Conservation (phyloP, 495 filamentous ascomycete species). For the Xylaria curta region DNA sequence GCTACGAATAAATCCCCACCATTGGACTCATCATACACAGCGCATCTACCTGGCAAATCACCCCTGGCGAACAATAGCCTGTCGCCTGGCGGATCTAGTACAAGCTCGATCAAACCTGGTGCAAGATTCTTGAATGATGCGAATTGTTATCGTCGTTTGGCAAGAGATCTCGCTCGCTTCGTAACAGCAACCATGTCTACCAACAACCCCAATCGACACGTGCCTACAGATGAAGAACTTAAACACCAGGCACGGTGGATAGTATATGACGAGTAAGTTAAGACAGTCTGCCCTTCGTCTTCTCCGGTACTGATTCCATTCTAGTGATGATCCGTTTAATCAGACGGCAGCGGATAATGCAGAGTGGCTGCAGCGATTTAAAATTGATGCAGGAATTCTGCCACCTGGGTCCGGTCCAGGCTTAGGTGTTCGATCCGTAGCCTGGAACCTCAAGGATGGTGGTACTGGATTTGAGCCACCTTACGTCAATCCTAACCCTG, state of each 20-base stretch:
- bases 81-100: constrained; percentile 10
- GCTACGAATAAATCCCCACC: constrained; percentile 12
- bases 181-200: constrained; percentile 54
- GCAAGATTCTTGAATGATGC: constrained; percentile 56
- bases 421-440: constrained; percentile 37
- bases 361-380: constrained; percentile 73
- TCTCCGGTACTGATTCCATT: constrained; percentile 40
- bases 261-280: constrained; percentile 58
- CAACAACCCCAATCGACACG: constrained; percentile 59
- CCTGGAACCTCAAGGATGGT: constrained; percentile 51
- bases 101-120: constrained; percentile 36
- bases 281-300: constrained; percentile 10
- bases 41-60: constrained; percentile 20
- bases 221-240: constrained; percentile 60
- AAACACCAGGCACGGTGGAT: constrained; percentile 64
- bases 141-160: constrained; percentile 60
- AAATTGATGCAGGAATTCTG: constrained; percentile 66
- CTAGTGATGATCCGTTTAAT: constrained; percentile 72
- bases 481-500: constrained; percentile 43
- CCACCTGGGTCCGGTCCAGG: constrained; percentile 52
- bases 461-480: constrained; percentile 59
- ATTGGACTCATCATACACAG: constrained; percentile 28
- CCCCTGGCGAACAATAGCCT: constrained; percentile 7
- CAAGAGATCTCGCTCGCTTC: constrained; percentile 55
- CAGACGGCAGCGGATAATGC: constrained; percentile 76